A percentile compares a stretch with the other conserved stretches of the same genome.
These are phyloP conservation scores for Trichosporon sp. DNA, from an alignment of 1,284 basidiomycete genomes.

Conservation along the genomic window DNA sequence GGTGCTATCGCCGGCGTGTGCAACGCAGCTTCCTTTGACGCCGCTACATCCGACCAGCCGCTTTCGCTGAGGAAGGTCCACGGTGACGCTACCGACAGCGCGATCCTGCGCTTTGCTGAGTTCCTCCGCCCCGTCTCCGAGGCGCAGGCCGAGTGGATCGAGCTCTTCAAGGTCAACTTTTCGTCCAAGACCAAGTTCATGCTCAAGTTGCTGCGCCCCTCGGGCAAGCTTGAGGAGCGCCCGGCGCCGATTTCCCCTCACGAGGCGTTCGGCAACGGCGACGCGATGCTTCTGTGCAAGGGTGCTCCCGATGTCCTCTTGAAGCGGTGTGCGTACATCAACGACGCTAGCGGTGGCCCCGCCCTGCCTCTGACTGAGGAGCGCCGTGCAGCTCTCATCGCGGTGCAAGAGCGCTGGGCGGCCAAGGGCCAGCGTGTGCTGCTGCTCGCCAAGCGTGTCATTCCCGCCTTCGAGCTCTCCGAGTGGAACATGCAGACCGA, in stretches of 20 bases:
- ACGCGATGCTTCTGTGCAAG: slow-evolving; percentile 52
- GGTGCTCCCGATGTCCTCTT: slow-evolving; percentile 60
- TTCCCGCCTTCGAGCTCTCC: slow-evolving; percentile 17
- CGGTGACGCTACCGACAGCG: slow-evolving; percentile 61
- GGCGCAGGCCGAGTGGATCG: slow-evolving; percentile 42
- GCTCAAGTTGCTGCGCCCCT: slow-evolving; percentile 47
- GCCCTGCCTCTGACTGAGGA: slow-evolving; percentile 43
- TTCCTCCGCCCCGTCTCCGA: slow-evolving; percentile 43
- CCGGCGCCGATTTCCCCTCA: slow-evolving; percentile 1
- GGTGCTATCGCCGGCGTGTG: slow-evolving; percentile 56
- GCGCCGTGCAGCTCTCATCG: slow-evolving; percentile 36
- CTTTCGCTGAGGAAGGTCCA: slow-evolving; percentile 53
- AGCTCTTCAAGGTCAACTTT: slow-evolving; percentile 53
- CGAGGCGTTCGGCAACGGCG: slow-evolving; percentile 22
- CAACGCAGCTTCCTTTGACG: slow-evolving; percentile 59
- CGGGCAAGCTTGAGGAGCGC: not conserved
- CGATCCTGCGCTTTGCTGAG: slow-evolving; percentile 59
- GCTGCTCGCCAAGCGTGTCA: slow-evolving; percentile 47
- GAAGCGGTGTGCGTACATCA: slow-evolving; percentile 50
- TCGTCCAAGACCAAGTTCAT: slow-evolving; percentile 66
- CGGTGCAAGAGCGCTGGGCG: slow-evolving; percentile 55
- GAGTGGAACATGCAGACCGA: slow-evolving; percentile 26
- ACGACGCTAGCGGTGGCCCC: slow-evolving; percentile 47
- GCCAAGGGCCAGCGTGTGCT: slow-evolving; percentile 60
- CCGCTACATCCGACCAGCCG: slow-evolving; percentile 44